phyloP scores from a whole-genome alignment of 1,139 yeast species.

The Candida smagusa region DNA sequence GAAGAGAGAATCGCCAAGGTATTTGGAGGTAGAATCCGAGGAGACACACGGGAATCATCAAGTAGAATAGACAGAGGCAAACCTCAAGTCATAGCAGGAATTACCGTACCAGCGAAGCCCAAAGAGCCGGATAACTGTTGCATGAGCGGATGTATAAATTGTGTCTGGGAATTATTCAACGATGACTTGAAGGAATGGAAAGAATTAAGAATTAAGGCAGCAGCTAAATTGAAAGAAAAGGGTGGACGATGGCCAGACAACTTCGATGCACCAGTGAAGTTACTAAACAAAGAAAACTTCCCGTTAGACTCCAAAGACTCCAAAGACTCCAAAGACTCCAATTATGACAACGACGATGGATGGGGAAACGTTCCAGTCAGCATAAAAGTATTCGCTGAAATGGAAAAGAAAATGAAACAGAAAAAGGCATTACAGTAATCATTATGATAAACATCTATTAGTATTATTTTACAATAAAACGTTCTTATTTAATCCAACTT shows the following conservation, averaged over 20 bases:
- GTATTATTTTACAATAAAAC: no score
- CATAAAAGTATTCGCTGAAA: conserved; percentile 77
- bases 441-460: no score
- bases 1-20: conserved; percentile 49
- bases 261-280: conserved; percentile 64
- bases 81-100: conserved; percentile 59
- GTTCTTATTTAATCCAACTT: conserved; percentile 34
- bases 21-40: conserved; percentile 59
- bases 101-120: conserved; percentile 76
- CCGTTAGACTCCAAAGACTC: conserved; percentile 22
- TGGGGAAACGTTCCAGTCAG: conserved; percentile 76
- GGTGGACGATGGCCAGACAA: conserved; percentile 76
- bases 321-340: conserved; percentile 6
- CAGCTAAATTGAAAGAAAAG: conserved; percentile 42
- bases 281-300: conserved; percentile 29
- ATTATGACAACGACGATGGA: conserved; percentile 28
- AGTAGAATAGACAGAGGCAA: conserved; percentile 45
- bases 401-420: conserved; percentile 64
- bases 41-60: conserved; percentile 50
- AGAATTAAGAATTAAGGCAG: conserved; percentile 57
- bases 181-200: conserved; percentile 89
- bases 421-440: conserved; percentile 9
- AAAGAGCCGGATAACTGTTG: conserved; percentile 93
- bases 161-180: conserved; percentile 92
- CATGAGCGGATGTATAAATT: conserved; percentile 94